These are phyloP conservation scores for Dendrocalamus sinicus DNA, from an alignment of 176 grass and related monocot genomes.

Conservation along the genomic window DNA sequence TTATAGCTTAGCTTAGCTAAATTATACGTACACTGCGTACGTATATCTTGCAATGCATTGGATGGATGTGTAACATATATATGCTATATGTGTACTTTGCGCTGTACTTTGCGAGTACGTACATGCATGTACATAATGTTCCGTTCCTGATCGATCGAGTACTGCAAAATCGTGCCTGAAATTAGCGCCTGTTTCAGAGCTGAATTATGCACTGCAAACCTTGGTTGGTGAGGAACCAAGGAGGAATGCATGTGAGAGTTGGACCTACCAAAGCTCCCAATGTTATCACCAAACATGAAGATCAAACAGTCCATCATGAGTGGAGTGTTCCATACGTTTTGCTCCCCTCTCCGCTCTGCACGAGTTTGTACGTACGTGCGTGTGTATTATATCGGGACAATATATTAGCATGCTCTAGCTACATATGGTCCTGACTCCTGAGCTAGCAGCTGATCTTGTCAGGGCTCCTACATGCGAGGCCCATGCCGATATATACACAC, in stretches of 20 bases:
- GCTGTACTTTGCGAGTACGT: not conserved
- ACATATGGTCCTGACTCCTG: not conserved
- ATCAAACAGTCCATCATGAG: not conserved
- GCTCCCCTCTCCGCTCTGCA: not conserved
- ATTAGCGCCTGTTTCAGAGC: not conserved
- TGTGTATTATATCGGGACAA: not conserved
- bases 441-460: conserved; percentile 15
- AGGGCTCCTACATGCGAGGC: not conserved
- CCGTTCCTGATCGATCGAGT: not conserved
- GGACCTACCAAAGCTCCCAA: conserved; percentile 27
- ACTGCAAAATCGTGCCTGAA: conserved; percentile 16
- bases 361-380: not conserved
- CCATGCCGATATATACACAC: not conserved
- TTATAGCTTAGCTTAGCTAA: not conserved
- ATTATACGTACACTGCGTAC: not conserved
- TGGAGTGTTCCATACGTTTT: conserved; percentile 49
- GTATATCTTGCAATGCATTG: not conserved
- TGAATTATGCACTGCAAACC: conserved; percentile 21
- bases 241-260: conserved; percentile 46
- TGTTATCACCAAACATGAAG: conserved; percentile 5
- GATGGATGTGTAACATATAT: not conserved
- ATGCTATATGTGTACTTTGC: not conserved
- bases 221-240: conserved; percentile 40
- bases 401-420: not conserved
- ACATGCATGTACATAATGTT: not conserved